Conservation (phyloP, 306 rosid species). For the Fragaria vesca region DNA sequence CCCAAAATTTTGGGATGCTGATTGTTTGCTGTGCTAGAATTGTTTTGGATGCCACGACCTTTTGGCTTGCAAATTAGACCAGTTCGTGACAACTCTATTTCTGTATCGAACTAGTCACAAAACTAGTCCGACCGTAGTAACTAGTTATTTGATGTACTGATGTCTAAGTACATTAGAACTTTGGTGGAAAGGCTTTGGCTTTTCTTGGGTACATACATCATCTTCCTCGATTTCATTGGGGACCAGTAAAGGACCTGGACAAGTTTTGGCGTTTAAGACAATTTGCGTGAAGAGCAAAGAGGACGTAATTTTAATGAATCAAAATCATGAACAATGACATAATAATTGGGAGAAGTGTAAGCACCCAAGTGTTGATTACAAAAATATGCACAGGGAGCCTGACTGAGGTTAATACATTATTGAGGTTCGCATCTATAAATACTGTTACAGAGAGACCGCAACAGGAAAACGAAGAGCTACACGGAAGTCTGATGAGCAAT, state of each 20-base stretch:
- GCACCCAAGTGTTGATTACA: slow-evolving; percentile 6
- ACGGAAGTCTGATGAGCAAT: slow-evolving; percentile 1
- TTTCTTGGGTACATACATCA: neutral
- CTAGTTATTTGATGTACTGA: no score
- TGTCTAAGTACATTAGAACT: no score
- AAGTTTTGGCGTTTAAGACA: neutral
- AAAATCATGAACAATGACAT: neutral
- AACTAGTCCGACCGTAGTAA: no score
- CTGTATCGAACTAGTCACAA: no score
- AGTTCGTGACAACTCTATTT: neutral
- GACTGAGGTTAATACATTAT: slow-evolving; percentile 6
- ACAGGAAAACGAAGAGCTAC: neutral
- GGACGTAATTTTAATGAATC: neutral
- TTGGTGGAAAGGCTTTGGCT: neutral
- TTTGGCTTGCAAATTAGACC: no score
- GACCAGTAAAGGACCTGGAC: neutral
- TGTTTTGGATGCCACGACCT: neutral
- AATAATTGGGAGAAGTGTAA: neutral
- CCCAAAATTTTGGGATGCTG: neutral
- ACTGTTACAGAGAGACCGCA: slow-evolving; percentile 16
- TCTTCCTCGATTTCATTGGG: neutral
- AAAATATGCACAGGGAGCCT: slow-evolving; percentile 11
- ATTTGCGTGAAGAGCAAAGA: neutral
- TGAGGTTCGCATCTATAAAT: neutral
- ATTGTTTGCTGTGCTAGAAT: neutral